Conservation (phyloP, 768 basidiomycete species). For the Rhodotorula babjevae region DNA sequence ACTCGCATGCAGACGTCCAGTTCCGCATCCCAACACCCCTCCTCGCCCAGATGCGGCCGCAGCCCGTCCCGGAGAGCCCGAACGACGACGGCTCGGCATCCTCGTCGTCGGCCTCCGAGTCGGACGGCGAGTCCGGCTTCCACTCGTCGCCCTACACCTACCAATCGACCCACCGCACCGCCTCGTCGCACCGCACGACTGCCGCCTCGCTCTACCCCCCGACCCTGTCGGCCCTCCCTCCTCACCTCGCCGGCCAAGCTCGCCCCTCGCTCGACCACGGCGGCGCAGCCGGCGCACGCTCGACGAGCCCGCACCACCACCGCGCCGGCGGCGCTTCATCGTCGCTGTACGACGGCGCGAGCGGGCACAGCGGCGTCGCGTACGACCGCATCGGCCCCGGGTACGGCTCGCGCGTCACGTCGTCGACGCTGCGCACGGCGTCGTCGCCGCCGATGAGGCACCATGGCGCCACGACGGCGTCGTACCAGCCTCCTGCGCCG, state of each 20-base stretch:
- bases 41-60: conserved; percentile 14
- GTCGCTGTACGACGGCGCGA: conserved; percentile 25
- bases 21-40: conserved; percentile 27
- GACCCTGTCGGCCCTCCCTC: conserved; percentile 32
- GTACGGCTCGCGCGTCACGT: conserved; percentile 10
- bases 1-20: conserved; percentile 25
- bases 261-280: conserved; percentile 7
- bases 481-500: conserved; percentile 37
- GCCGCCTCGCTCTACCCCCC: conserved; percentile 8
- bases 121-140: conserved; percentile 16
- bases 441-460: conserved; percentile 1
- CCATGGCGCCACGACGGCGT: conserved; percentile 19
- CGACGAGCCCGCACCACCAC: neutral
- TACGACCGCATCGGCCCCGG: conserved; percentile 29
- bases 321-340: neutral
- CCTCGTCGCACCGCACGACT: conserved; percentile 9
- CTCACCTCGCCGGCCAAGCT: conserved; percentile 9
- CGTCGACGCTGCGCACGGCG: neutral
- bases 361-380: conserved; percentile 9
- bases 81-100: conserved; percentile 33
- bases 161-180: conserved; percentile 38
- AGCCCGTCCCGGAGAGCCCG: conserved; percentile 10
- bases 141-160: conserved; percentile 39
- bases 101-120: conserved; percentile 8
- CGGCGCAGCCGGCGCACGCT: conserved; percentile 24